Base-by-base conservation (phyloP, 306 rosid species). In the Sophora flavescens region DNA sequence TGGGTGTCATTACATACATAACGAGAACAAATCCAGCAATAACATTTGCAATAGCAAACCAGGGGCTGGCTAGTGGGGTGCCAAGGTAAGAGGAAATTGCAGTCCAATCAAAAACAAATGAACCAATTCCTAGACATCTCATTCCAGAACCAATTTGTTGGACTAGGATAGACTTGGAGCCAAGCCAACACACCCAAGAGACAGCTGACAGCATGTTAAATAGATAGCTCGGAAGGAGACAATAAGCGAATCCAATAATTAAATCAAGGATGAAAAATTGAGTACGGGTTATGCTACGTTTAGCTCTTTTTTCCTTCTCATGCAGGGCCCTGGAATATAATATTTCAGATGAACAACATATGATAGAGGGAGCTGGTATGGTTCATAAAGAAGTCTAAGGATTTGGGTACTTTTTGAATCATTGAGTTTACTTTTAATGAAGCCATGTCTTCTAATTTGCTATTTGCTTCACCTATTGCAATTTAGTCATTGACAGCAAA, bases 51-150 rank as follows among this genome's bases (percentile, higher is more conserved):
- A 92, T 88, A 30, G 93, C 92, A 66, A 90, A 93, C 93, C 92
- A 90, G 4, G 96, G 96, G 12, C 96, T 93, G 18, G 96, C 97
- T 3, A 93, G 65, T 64, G 97, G 97, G 72, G 90, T 93, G 4
- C 87, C 86, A 59, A 90, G 90, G 83, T 88, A 90, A 7, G 97
- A 32, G 28, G 93, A 84, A 78, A 93, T 87, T 36, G 93, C 80
- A 0, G 91, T 26, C 97, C 96, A 93, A 72, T 93, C 97, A 80
- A 93, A 63, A 81, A 91, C 97, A 12, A 90, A 73, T 54, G 96
- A 70, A 13, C 83, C 92, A 48, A 93, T 66, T n/a, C 96, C 97
- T 41, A 93, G 91, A 70, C 97, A 93, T 1, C n/a, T 28, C 77
- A 83, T 12, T 66, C 96, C 96, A 79, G 97, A 93, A 32, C 97